Percentiles rank a stretch among this genome's conserved stretches.
Conservation (phyloP, 140 eudicot genomes). For the Stevia rebaudiana region DNA sequence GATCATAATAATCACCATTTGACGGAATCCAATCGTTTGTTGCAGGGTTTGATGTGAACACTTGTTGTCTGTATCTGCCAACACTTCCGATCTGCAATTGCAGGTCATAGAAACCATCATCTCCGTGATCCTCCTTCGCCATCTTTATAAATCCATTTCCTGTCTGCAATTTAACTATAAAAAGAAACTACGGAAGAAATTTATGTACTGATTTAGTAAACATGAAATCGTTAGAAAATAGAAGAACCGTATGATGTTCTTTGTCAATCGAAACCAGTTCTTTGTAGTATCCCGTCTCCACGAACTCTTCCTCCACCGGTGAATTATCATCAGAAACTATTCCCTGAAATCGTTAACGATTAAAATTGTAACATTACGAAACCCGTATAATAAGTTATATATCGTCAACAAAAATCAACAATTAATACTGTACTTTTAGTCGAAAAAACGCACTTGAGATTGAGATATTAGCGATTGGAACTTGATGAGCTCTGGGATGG, state of each 20-base stretch:
- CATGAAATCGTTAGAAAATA: neutral
- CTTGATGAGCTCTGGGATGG: slow-evolving; percentile 51
- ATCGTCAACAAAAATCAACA: no score
- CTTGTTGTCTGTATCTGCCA: slow-evolving; percentile 16
- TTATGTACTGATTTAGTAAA: neutral
- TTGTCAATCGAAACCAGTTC: slow-evolving; percentile 49
- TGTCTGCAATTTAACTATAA: slow-evolving; percentile 34
- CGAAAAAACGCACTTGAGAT: slow-evolving; percentile 26
- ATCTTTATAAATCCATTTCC: slow-evolving; percentile 66
- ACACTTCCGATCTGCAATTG: slow-evolving; percentile 6
- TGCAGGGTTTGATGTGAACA: slow-evolving; percentile 49
- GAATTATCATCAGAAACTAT: slow-evolving; percentile 17
- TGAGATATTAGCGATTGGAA: slow-evolving; percentile 42
- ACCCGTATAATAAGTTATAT: no score
- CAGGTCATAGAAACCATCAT: slow-evolving; percentile 14
- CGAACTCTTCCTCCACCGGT: slow-evolving; percentile 44
- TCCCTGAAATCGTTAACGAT: slow-evolving; percentile 16
- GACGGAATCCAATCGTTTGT: slow-evolving; percentile 64
- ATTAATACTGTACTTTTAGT: neutral
- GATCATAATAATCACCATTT: slow-evolving; percentile 29
- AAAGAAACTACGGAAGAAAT: neutral
- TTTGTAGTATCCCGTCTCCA: slow-evolving; percentile 61
- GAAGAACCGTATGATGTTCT: slow-evolving; percentile 54
- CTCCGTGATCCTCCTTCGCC: slow-evolving; percentile 18
- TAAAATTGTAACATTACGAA: no score